Evolutionary conservation across 495 filamentous ascomycete genomes (phyloP).

Genomic region (Aspergillus cavernicola): DNA sequence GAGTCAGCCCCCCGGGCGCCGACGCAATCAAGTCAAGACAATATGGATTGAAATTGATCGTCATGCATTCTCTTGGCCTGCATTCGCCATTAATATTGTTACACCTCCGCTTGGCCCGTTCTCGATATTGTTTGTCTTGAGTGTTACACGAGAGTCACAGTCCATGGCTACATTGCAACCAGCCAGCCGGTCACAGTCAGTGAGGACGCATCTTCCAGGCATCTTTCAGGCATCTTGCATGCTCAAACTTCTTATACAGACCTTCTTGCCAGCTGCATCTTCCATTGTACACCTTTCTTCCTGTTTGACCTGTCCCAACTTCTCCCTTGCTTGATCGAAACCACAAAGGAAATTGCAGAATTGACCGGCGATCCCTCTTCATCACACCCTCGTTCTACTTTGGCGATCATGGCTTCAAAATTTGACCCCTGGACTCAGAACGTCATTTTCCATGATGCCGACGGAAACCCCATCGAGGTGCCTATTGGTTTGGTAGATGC

Average conservation of each 20-base stretch:
- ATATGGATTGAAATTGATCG: slow-evolving; percentile 6
- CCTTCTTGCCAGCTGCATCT: neutral
- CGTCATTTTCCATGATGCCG: slow-evolving; percentile 47
- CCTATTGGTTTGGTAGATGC: slow-evolving; percentile 45
- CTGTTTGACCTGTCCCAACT: neutral
- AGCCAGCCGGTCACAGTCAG: neutral
- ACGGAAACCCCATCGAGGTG: slow-evolving; percentile 53
- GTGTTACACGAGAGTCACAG: slow-evolving; percentile 18
- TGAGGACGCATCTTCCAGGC: neutral
- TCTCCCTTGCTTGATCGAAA: neutral
- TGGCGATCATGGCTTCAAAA: slow-evolving; percentile 14
- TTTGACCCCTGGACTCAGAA: slow-evolving; percentile 60
- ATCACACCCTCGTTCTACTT: neutral
- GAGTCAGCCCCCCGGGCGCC: neutral
- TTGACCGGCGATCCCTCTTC: neutral
- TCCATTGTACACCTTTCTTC: neutral
- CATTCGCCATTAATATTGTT: slow-evolving; percentile 1
- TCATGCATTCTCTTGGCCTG: neutral
- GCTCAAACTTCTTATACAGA: slow-evolving; percentile 6
- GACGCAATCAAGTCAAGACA: neutral
- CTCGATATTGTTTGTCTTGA: slow-evolving; percentile 24
- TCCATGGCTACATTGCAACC: neutral
- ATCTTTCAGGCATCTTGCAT: neutral
- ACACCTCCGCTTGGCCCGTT: neutral
- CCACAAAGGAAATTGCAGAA: neutral